Evolutionary conservation across 1,284 basidiomycete genomes (phyloP).

Genomic region (Porogramme epimiltina): DNA sequence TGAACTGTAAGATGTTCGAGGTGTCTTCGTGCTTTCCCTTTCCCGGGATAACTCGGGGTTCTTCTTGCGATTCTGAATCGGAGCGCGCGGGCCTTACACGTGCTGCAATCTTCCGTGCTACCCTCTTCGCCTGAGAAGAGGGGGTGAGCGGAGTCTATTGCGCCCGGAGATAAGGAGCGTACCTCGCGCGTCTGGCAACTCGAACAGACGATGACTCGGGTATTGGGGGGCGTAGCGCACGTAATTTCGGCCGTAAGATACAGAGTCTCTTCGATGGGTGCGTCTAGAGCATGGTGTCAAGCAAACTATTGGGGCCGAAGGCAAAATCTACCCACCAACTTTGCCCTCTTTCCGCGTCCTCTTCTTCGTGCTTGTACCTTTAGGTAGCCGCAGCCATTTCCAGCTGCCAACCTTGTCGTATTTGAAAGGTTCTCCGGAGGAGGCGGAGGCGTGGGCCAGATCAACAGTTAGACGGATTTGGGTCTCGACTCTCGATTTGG

Average conservation of each 20-base stretch:
- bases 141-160: conserved; percentile 8
- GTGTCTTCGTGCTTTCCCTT: conserved; percentile 66
- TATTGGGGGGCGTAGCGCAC: conserved; percentile 79
- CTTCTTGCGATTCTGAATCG: conserved; percentile 72
- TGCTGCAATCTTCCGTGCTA: conserved; percentile 83
- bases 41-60: conserved; percentile 43
- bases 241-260: conserved; percentile 69
- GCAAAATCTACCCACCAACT: conserved; percentile 55
- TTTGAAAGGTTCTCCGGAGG: conserved; percentile 55
- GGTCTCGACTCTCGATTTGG: conserved; percentile 94
- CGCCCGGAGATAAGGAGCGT: conserved; percentile 29
- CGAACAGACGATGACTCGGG: conserved; percentile 78
- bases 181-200: conserved; percentile 87
- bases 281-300: conserved; percentile 51
- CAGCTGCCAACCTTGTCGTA: conserved; percentile 81
- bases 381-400: conserved; percentile 81
- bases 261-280: conserved; percentile 70
- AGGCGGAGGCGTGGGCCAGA: conserved; percentile 66
- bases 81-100: conserved; percentile 75
- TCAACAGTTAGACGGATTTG: conserved; percentile 84
- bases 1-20: conserved; percentile 92
- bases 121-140: conserved; percentile 73
- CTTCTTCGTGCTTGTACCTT: conserved; percentile 80
- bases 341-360: conserved; percentile 85
- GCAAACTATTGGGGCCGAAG: conserved; percentile 1